Evolutionary conservation across 2,329 filamentous ascomycete species (phyloP), one percentile per base, ranked within the genome.

Genomic region (Amauroascus niger): DNA sequence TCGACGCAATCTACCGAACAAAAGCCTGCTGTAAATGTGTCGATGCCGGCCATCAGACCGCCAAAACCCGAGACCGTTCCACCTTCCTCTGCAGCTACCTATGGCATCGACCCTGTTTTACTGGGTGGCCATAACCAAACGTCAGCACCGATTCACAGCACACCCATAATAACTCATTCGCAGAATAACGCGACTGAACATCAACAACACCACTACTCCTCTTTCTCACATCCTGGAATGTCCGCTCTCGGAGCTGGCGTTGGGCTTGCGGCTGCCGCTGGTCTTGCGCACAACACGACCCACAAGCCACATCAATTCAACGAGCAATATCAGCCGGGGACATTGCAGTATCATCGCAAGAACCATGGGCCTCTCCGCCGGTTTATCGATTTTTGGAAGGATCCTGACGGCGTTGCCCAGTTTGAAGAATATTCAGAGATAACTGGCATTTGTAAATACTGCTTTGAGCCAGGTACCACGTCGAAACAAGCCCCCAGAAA

Each of bases 391-490:
- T 84, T 76, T 72, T 83, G 77, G 78, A 80, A 75, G 62, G 81
- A 79, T 57, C 75, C 80, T 1, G 80, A 84, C 57, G 81, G 80
- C n/a, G 79, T 84, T 0, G 76, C 75, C 16, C 77, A 78, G 63
- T 84, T 82, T 69, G 81, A 84, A 65, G 80, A 83, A 62, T 84
- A 84, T 61, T 83, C 81, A 1, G 80, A 84, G 65, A 77, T 79
- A 55, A 83, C 83, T 60, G 81, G 81, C 20, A 77, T 84, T 1
- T 84, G 81, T 68, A 80, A 76, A 58, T 71, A 81, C 60, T 84
- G 81, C 64, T 84, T 84, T 61, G 80, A 83, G 56, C 80, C 81
- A 6, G 73, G 76, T 7, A 78, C 76, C 14, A 76, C 72, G 2
- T 74, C 77, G 2, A 64, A 69, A 55, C 75, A 83, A 63, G 81